These are phyloP conservation scores for Arthrobotrys sphaeroides DNA, from an alignment of 2,329 filamentous ascomycete genomes.

Conservation along the genomic window DNA sequence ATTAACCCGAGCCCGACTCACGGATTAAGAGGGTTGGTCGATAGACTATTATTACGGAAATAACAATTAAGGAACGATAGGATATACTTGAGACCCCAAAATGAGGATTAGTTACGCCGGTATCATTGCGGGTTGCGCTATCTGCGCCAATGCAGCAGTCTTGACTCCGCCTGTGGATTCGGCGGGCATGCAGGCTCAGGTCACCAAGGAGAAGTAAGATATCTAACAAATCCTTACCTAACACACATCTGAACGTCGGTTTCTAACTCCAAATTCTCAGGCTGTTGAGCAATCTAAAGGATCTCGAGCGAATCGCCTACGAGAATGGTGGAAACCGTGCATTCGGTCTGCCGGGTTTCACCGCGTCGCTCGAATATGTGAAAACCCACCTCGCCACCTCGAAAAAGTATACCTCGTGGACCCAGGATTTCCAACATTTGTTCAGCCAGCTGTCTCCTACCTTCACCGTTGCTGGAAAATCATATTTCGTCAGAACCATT, in stretches of 20 bases:
- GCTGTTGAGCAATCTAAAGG: conserved; percentile 67
- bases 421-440: conserved; percentile 65
- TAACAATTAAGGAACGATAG: too few species aligned
- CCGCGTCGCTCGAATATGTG: conserved; percentile 69
- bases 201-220: conserved; percentile 61
- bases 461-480: conserved; percentile 61
- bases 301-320: conserved; percentile 67
- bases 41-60: too few species aligned
- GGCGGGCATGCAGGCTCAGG: conserved; percentile 61
- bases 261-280: conserved; percentile 61
- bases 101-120: conserved; percentile 46
- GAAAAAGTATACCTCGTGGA: conserved; percentile 62
- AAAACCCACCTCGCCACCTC: conserved; percentile 62
- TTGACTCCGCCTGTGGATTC: conserved; percentile 56
- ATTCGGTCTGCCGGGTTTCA: conserved; percentile 70
- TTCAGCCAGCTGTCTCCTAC: conserved; percentile 63
- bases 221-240: neutral
- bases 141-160: conserved; percentile 16
- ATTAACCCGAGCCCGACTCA: too few species aligned
- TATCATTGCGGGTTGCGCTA: conserved; percentile 15
- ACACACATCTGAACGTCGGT: too few species aligned
- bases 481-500: conserved; percentile 62
- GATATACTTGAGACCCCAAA: neutral
- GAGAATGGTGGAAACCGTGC: conserved; percentile 70
- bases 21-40: too few species aligned